Percentiles rank a stretch among this genome's conserved stretches.
These are phyloP conservation scores for Daedalea quercina DNA, from an alignment of 768 basidiomycete species.

Conservation along the genomic window DNA sequence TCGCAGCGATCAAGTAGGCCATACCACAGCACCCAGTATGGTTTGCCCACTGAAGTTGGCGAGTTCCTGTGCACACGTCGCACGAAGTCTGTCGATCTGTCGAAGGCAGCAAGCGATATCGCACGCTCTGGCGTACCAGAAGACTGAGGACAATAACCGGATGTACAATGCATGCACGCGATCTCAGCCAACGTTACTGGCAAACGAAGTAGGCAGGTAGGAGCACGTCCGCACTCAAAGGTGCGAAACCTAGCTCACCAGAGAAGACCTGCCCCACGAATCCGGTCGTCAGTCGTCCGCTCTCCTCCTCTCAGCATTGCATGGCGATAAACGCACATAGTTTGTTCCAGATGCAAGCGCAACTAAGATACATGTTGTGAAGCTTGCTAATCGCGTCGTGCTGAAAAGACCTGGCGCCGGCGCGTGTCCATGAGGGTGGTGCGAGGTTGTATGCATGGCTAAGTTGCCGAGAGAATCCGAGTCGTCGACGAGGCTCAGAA, in stretches of 20 bases:
- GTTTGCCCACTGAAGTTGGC: too few species aligned
- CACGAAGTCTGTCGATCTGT: too few species aligned
- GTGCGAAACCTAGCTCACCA: slow-evolving; percentile 20
- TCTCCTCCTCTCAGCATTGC: background rate
- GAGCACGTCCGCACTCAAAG: too few species aligned
- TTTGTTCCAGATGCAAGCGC: slow-evolving; percentile 65
- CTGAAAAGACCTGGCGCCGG: slow-evolving; percentile 14
- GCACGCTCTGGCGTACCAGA: background rate
- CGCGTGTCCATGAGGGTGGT: background rate
- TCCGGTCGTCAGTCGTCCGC: background rate
- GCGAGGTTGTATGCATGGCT: too few species aligned
- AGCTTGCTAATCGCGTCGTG: slow-evolving; percentile 11
- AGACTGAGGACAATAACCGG: slow-evolving; percentile 1
- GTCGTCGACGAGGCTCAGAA: too few species aligned
- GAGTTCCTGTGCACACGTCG: too few species aligned
- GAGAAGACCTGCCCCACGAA: slow-evolving; percentile 28
- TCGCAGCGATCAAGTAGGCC: too few species aligned
- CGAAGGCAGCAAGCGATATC: too few species aligned
- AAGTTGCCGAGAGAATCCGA: too few species aligned
- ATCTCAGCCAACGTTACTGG: background rate
- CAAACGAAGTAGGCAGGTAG: too few species aligned
- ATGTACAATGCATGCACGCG: background rate
- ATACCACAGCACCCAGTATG: too few species aligned
- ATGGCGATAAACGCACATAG: slow-evolving; percentile 44
- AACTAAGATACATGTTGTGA: slow-evolving; percentile 53